Evolutionary conservation across 2,329 filamentous ascomycete genomes (phyloP), one percentile per base, ranked within the genome.

Genomic region (Fusarium tuaranense): DNA sequence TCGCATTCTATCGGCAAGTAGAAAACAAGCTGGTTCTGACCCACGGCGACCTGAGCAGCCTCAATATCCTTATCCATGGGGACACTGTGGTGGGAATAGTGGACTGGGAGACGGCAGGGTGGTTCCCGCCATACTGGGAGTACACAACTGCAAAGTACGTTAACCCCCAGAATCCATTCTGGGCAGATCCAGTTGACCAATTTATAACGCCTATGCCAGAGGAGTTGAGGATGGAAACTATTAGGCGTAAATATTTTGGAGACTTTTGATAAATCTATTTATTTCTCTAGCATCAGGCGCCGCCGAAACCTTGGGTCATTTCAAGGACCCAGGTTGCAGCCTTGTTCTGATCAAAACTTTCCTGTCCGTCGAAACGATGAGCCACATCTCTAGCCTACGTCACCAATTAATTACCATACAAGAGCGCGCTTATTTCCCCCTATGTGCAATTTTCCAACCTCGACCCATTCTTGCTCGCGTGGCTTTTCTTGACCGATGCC

Each of bases 61-160:
- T 79, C 16, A 88, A 88, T 70, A 84, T 88, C 36, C 67, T 88
- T 13, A 78, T 82, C 32, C 73, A 75, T 5, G 83, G 80, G 6
- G 83, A 86, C 66, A 73, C 82, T 2, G 77, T 90, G 25, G 81
- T 84, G 38, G 86, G 85, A 4, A 86, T 89, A 14, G 71, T 83
- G n/a, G 80, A 83, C 71, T 83, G 82, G 82, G 80, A 84, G 65
- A 76, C 75, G 8, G 70, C 79, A 14, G 81, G 80, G 5, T 83
- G 79, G 80, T 79, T 80, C 36, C 81, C 81, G 1, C 39, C 71
- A 46, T 82, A 83, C 68, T 83, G 81, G 81, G 81, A 83, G 36
- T 83, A 81, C 53, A 80, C 67, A 20, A 70, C 25, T 44, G 72
- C 73, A 4, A 65, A 61, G 66, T 27, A 76, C 53, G 72, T 69